Evolutionary conservation across 495 filamentous ascomycete species (phyloP), one percentile per base, ranked within the genome.

Genomic region (Saxispiralis lemnorum): DNA sequence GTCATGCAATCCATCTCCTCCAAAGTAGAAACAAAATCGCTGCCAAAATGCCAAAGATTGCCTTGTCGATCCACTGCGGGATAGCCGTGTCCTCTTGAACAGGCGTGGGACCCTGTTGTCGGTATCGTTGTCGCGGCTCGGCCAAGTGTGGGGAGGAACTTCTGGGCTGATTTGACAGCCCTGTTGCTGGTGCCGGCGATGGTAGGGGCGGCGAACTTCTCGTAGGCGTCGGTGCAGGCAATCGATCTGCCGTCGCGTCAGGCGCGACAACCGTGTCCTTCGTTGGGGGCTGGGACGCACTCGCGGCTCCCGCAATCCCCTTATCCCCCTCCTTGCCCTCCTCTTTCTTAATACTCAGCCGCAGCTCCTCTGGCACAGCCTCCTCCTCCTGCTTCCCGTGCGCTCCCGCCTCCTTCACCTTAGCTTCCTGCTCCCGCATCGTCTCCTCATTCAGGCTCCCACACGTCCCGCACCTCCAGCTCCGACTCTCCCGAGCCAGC

Each of bases 361-460:
- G 56, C 52, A 75, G 51, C 49, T 66, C 67, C 38, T 66, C 67
- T 12, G 66, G 66, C 17, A 71, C 58, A 7, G 45, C 55, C 47
- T 59, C 62, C 48, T 56, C 53, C 35, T 47, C 51, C 40, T 31
- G 31, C 43, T 58, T 59, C 15, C 38, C 59, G 36, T 52, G 57
- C 14, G 56, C 64, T 17, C 53, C 61, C 18, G 60, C 62, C 41
- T 55, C 44, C 28, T 41, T 39, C 39, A 37, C 43, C 7, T 49
- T 58, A 6, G 51, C 51, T 39, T 59, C 59, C 39, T 52, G 37
- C 53, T 63, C 79, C 41, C 51, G 56, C 49, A 95, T 68, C 17
- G 85, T 75, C 52, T 82, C 81, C 42, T 61, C 68, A 58, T 94
- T 93, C 10, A 58, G 71, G 59, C 61, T 68, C 16, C 65, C 69